Evolutionary conservation across 768 basidiomycete species (phyloP), one percentile per base, ranked within the genome.

Genomic region (Cubamyces lactineus): DNA sequence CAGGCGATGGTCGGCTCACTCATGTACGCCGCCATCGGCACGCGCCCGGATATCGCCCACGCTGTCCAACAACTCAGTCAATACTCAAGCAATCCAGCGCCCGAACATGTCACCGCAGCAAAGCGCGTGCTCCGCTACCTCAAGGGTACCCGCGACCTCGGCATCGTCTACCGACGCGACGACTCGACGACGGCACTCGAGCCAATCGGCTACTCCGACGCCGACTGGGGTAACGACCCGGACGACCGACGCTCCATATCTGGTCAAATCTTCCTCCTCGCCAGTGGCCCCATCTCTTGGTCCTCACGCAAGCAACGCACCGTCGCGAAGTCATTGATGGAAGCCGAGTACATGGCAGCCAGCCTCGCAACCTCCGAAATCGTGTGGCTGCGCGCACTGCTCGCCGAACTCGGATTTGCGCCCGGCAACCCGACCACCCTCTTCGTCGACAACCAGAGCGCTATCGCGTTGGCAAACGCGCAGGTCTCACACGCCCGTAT

Each of bases 301-400:
- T 63, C 61, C 9, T 70, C 74, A 13, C 70, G 74, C 46, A 72
- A 75, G 51, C 82, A 84, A 58, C 60, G 62, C 15, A 67, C 69
- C 0, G 70, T 78, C 1, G 71, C 77, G 0, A 64, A 70, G 2
- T 78, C 75, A 2, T 76, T 74, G 0, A 71, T 71, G 0, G 75
- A 79, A 58, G 72, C 76, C 3, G 77, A 80, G 61, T 54, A 54
- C 40, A 43, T 54, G 23, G 53, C 17, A 39, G 54, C 69, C 0
- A 70, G 73, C 7, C 71, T 76, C 47, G 68, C 74, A 9, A 21
- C 67, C 3, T 70, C 73, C 48, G 71, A 77, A 51, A 57, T 42
- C 15, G 13, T 66, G 9, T 63, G 62, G 57, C 50, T 62, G 1
- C 43, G 43, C 41, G 17, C 41, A 3, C 43, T 62, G 2, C 34